These are phyloP conservation scores for Yamadazyma akitaensis DNA, from an alignment of 805 yeast species.

Conservation along the genomic window DNA sequence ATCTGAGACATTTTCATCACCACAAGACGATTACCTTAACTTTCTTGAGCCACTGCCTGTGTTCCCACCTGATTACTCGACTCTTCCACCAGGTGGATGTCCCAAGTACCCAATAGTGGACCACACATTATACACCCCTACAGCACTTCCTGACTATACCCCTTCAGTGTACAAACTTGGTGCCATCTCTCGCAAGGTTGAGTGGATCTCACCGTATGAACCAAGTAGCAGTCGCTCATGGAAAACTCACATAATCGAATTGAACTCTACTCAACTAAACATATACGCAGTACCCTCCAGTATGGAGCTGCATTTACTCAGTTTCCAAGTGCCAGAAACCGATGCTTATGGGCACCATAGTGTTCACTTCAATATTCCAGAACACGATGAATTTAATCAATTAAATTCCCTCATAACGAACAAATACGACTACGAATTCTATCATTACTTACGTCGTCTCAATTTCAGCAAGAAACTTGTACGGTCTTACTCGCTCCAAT, in stretches of 20 bases:
- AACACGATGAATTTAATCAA: constrained; percentile 3
- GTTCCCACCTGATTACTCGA: constrained; percentile 34
- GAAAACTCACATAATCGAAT: constrained; percentile 64
- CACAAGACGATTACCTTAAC: constrained; percentile 23
- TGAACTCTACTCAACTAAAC: constrained; percentile 84
- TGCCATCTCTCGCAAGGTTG: constrained; percentile 59
- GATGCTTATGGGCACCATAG: constrained; percentile 9
- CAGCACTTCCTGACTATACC: constrained; percentile 57
- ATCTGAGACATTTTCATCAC: not conserved
- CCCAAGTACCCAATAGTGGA: constrained; percentile 33
- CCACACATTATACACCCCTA: constrained; percentile 16
- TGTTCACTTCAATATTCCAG: constrained; percentile 2
- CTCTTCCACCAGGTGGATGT: constrained; percentile 44
- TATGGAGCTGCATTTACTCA: constrained; percentile 26
- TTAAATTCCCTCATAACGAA: constrained; percentile 21
- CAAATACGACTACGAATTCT: constrained; percentile 27
- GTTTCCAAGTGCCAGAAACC: constrained; percentile 13
- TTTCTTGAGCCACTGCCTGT: constrained; percentile 39
- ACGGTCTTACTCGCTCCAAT: constrained; percentile 78
- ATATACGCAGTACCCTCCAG: constrained; percentile 46
- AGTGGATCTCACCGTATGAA: constrained; percentile 77
- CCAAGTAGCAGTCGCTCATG: constrained; percentile 65
- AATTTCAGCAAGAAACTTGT: constrained; percentile 34
- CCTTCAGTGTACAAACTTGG: constrained; percentile 66
- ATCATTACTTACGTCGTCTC: constrained; percentile 21